Conservation (phyloP, 1,284 basidiomycete species). For the Tremellales sp. region DNA sequence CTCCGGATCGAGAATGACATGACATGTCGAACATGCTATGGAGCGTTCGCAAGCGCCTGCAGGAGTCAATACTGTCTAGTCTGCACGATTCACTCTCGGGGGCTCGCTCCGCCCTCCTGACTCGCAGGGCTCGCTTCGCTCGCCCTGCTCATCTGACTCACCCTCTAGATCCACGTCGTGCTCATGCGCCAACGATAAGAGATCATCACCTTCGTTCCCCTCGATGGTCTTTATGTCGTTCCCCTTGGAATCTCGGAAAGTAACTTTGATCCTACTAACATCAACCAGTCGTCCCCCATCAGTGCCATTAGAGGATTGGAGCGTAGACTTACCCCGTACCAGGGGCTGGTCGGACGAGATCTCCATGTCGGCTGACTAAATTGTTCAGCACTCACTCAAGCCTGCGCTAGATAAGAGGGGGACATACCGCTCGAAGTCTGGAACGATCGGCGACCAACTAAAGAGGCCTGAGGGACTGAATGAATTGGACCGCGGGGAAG, state of each 20-base stretch:
- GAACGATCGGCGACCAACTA: too few species aligned
- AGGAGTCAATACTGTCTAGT: too few species aligned
- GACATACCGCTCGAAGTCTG: too few species aligned
- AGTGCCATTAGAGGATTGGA: constrained; percentile 2
- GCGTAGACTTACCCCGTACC: constrained; percentile 44
- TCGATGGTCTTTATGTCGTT: constrained; percentile 78
- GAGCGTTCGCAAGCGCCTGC: constrained; percentile 96
- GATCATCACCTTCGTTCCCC: constrained; percentile 88
- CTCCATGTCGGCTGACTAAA: constrained; percentile 46
- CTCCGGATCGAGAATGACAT: constrained; percentile 80
- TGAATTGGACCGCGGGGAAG: too few species aligned
- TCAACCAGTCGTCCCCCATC: too few species aligned
- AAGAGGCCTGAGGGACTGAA: too few species aligned
- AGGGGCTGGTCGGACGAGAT: constrained; percentile 55
- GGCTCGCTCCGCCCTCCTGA: too few species aligned
- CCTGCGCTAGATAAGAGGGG: too few species aligned
- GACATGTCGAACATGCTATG: constrained; percentile 96
- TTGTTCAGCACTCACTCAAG: too few species aligned
- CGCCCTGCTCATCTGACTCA: too few species aligned
- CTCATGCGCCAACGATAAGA: constrained; percentile 88
- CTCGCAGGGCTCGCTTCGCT: too few species aligned
- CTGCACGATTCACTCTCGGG: too few species aligned
- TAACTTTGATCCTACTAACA: constrained; percentile 76
- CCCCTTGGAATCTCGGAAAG: constrained; percentile 86
- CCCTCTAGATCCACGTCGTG: constrained; percentile 98